Percentiles rank a stretch among this genome's conserved stretches.
phyloP scores from a whole-genome alignment of 1,139 yeast genomes.

The Insectozyma bohioensis region DNA sequence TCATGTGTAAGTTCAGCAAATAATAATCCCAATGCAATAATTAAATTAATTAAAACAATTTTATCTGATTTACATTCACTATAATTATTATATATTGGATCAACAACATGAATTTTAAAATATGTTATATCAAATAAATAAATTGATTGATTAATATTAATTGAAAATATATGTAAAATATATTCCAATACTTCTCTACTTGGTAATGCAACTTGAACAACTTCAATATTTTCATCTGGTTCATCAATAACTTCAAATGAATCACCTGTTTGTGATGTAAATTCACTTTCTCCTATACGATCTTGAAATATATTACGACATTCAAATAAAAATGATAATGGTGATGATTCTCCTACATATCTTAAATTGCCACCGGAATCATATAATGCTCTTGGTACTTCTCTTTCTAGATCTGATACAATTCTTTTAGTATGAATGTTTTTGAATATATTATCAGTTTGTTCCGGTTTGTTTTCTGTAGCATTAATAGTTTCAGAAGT shows the following conservation, averaged over 20 bases:
- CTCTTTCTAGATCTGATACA: slow-evolving; percentile 3
- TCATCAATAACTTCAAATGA: slow-evolving; percentile 13
- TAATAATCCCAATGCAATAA: slow-evolving; percentile 14
- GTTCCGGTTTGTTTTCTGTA: neutral
- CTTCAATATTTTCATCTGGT: slow-evolving; percentile 12
- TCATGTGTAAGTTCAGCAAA: slow-evolving; percentile 14
- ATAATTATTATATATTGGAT: slow-evolving; percentile 12
- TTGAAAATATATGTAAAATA: slow-evolving; percentile 10
- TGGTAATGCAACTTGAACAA: slow-evolving; percentile 14
- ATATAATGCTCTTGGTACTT: slow-evolving; percentile 11
- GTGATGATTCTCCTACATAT: slow-evolving; percentile 27
- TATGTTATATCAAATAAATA: slow-evolving; percentile 12
- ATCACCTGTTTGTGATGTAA: slow-evolving; percentile 9
- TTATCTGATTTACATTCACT: slow-evolving; percentile 12
- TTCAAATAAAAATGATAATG: slow-evolving; percentile 23
- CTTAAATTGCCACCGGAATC: slow-evolving; percentile 19
- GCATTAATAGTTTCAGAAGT: neutral
- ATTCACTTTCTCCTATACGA: slow-evolving; percentile 13
- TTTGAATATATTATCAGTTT: too few relatives aligned
- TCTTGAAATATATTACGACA: slow-evolving; percentile 21
- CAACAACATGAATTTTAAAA: slow-evolving; percentile 10
- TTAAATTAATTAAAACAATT: slow-evolving; percentile 13
- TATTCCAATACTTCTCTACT: slow-evolving; percentile 6
- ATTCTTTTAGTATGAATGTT: neutral
- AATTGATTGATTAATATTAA: slow-evolving; percentile 12